Evolutionary conservation across 108 stramenopile genomes (phyloP), one percentile per base, ranked within the genome.

Genomic region (Cyclotella kingstonii): DNA sequence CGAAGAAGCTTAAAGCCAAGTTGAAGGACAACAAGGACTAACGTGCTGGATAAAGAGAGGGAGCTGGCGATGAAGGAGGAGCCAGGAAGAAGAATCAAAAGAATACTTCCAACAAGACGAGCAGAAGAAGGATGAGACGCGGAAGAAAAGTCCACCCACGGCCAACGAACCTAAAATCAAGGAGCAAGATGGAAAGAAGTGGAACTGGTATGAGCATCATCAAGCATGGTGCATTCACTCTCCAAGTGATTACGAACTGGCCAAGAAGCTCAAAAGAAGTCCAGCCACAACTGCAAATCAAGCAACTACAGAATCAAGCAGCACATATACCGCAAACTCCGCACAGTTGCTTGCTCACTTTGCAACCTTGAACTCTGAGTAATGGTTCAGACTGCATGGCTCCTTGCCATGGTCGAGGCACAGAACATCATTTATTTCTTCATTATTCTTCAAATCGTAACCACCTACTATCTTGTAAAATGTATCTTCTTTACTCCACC

Each of bases 111-210:
- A 47, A 57, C 47, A 57, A 39, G 27, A 38, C 6, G 2, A 34
- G 4, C 54, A 63, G 17, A 47, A 60, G 39, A 11, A 69, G 48
- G 50, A 59, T 14, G 60, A 69, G 18, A 49, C 48, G 14, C 61
- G 68, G 67, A 68, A 68, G 60, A 68, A 68, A 26, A 18, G 17
- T 8, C 40, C 58, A 12, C 67, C 67, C 18, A 51, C 50, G 42
- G 18, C 26, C 0, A 36, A 27, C n/a, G 49, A 69, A 18, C 68
- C 59, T 3, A 42, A 43, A 17, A 41, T 34, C 6, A 69, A 60
- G 15, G 8, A 41, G 7, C 23, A 21, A 3, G 36, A 43, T 3
- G 23, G 21, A 10, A 52, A 48, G 25, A 39, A 14, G 5, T 70
- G 30, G 22, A 52, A 55, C 18, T 70, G 60, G 69, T 70, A 51